Evolutionary conservation across 2,329 filamentous ascomycete genomes (phyloP), one percentile per base, ranked within the genome.

Genomic region (Paraphaeosphaeria minitans): DNA sequence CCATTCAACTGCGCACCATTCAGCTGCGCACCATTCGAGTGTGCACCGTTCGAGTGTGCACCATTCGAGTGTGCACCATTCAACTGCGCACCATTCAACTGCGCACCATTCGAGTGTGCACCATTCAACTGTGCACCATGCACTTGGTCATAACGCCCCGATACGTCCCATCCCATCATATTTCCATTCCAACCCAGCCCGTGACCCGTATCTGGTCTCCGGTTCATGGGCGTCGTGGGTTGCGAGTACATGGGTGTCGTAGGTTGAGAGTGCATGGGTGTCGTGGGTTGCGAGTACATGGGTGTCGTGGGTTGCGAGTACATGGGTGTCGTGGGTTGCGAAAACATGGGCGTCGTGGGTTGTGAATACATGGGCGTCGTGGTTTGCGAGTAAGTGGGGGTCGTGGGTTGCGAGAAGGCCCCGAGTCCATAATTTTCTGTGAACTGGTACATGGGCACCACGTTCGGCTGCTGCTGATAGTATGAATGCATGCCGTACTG

Each of bases 361-460:
- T 52, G 50, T 12, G 22, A 6, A 39, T 47, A 52, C 9, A 52
- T 45, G 33, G 53, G 37, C 19, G 50, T 43, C 1, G 50, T 45
- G 55, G 70, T 69, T 37, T 63, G 62, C 13, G 63, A 47, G 12
- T 67, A 49, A 29, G 71, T 59, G 9, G 71, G 71, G 29, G 63
- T 62, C 6, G 57, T 37, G 16, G 59, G 60, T 37, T 64, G 63
- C 1, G 63, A 59, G 51, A 65, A 64, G 4, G 51, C 58, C 22
- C 55, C 56, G n/a, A 68, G 65, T 51, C 31, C n/a, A 10, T 42
- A 53, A 27, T 37, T 45, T 14, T 45, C 41, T 12, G 65, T 62
- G 22, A 52, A 52, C 29, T 64, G 61, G 27, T 53, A 55, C 13
- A 57, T 46, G 35, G 56, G 62, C 12, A 46, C 39, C 2, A 55